Evolutionary conservation across 805 yeast species (phyloP).

Genomic region (Zygosaccharomyces siamensis): DNA sequence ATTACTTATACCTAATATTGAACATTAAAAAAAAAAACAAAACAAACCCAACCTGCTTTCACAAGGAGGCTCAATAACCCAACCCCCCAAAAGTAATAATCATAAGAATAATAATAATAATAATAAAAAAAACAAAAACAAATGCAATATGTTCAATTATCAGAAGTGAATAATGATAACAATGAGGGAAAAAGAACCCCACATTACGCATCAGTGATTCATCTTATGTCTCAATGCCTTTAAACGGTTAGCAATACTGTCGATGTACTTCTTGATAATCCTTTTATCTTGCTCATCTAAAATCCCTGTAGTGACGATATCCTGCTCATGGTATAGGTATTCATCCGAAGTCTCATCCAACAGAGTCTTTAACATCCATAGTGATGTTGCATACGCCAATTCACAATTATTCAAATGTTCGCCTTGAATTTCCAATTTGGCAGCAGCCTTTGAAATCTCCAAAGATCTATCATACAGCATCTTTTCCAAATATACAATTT

Average conservation of each 20-base stretch:
- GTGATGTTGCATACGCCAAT: conserved; percentile 80
- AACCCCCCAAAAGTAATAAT: neutral
- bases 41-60: neutral
- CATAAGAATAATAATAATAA: neutral
- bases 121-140: neutral
- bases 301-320: conserved; percentile 37
- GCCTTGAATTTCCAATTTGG: conserved; percentile 76
- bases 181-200: neutral
- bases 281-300: conserved; percentile 69
- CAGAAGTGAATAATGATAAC: neutral
- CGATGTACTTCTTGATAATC: conserved; percentile 75
- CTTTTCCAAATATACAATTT: conserved; percentile 64
- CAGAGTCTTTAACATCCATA: conserved; percentile 93
- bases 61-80: neutral
- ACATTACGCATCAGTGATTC: conserved; percentile 7
- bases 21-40: conserved; percentile 2
- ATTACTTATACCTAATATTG: neutral
- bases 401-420: conserved; percentile 64
- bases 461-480: conserved; percentile 88
- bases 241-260: conserved; percentile 76
- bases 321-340: conserved; percentile 16
- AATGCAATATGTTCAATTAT: conserved; percentile 3
- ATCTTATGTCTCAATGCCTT: conserved; percentile 64
- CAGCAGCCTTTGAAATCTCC: conserved; percentile 89
- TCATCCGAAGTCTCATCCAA: conserved; percentile 45